These are phyloP conservation scores for Podila epicladia DNA, from an alignment of 192 early-diverging fungal species.

Conservation along the genomic window DNA sequence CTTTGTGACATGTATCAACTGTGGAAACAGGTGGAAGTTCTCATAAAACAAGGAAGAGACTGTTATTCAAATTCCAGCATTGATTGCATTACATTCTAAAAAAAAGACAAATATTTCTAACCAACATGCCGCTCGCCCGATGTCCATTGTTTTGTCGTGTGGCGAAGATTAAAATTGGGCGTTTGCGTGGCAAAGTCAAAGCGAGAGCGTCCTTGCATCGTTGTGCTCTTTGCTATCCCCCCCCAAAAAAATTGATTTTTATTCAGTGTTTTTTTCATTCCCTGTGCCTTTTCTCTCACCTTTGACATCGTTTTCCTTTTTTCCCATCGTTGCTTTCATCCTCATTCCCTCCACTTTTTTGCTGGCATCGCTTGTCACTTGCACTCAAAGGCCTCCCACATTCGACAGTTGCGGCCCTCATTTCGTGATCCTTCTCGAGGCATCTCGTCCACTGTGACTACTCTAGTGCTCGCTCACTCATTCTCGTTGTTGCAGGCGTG, in stretches of 20 bases:
- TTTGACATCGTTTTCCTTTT: background rate
- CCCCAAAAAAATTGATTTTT: background rate
- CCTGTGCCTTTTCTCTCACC: background rate
- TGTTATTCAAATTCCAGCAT: background rate
- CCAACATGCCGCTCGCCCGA: too few relatives aligned
- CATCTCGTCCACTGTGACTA: too few relatives aligned
- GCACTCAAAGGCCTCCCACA: too few relatives aligned
- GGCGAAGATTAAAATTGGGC: background rate
- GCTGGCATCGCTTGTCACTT: too few relatives aligned
- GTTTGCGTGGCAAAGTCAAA: background rate
- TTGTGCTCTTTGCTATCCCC: background rate
- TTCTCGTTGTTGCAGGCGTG: background rate
- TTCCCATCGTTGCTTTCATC: background rate
- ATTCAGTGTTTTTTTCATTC: too few relatives aligned
- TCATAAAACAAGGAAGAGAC: slow-evolving; percentile 10
- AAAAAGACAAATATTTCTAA: background rate
- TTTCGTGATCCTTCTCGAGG: too few relatives aligned
- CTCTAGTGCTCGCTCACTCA: background rate
- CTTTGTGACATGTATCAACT: slow-evolving; percentile 91
- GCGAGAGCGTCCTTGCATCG: background rate
- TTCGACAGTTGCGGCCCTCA: too few relatives aligned
- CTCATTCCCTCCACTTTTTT: background rate
- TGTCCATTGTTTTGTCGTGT: background rate
- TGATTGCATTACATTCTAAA: too few relatives aligned
- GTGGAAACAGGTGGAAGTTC: slow-evolving; percentile 89